A percentile compares a stretch with the other conserved stretches of the same genome.
Conservation (phyloP, 1,139 yeast species). For the Taphrina wiesneri region DNA sequence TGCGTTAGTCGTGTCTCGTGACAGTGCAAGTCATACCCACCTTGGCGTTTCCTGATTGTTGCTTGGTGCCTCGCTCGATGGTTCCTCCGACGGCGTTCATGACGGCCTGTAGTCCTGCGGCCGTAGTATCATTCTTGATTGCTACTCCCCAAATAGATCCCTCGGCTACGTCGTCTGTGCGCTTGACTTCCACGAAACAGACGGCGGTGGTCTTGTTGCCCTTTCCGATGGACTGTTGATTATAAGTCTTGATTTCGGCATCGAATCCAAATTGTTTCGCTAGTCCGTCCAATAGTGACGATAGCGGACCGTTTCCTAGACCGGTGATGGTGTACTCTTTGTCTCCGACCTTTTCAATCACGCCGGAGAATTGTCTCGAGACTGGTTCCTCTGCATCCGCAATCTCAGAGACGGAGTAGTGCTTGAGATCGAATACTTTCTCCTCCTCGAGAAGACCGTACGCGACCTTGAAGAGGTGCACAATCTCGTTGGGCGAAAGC, state of each 20-base stretch:
- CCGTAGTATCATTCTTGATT: slow-evolving; percentile 86
- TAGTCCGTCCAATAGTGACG: slow-evolving; percentile 82
- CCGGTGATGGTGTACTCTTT: slow-evolving; percentile 50
- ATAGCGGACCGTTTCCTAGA: slow-evolving; percentile 91
- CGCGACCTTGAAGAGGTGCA: slow-evolving; percentile 67
- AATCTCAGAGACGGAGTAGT: slow-evolving; percentile 44
- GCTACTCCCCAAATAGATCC: slow-evolving; percentile 80
- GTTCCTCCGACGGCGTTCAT: slow-evolving; percentile 34
- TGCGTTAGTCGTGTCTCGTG: neutral
- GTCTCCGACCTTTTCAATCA: slow-evolving; percentile 53
- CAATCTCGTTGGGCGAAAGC: slow-evolving; percentile 72
- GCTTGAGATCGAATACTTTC: slow-evolving; percentile 42
- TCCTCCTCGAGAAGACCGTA: slow-evolving; percentile 59
- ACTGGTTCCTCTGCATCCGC: slow-evolving; percentile 44
- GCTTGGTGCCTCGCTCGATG: slow-evolving; percentile 20
- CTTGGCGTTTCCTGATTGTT: slow-evolving; percentile 22
- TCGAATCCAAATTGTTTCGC: slow-evolving; percentile 57
- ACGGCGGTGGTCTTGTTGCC: slow-evolving; percentile 89
- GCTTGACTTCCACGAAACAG: slow-evolving; percentile 69
- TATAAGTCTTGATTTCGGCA: slow-evolving; percentile 77
- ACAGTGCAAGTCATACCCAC: neutral
- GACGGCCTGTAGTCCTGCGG: slow-evolving; percentile 80
- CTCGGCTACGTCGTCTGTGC: slow-evolving; percentile 46
- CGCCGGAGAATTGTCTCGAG: slow-evolving; percentile 55
- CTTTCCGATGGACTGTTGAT: slow-evolving; percentile 88